Conservation (phyloP, 2,329 filamentous ascomycete species). For the Phialophora tarda region DNA sequence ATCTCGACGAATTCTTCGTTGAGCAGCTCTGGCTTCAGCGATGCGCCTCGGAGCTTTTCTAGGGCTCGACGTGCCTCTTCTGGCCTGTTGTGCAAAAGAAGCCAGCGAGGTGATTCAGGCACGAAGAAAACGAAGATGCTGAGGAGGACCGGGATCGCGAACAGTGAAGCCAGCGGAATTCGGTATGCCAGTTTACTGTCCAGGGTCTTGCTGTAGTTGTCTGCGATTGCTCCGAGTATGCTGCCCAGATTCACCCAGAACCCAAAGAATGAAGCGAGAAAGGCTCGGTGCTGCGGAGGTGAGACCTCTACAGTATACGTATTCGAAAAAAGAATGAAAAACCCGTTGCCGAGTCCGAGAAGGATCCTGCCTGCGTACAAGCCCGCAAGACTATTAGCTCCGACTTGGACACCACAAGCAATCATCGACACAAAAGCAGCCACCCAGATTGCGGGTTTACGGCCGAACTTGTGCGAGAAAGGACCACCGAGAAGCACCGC, state of each 20-base stretch:
- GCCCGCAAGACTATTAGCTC: slow-evolving; percentile 48
- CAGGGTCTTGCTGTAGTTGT: slow-evolving; percentile 50
- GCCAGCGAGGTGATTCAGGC: slow-evolving; percentile 52
- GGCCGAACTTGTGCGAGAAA: slow-evolving; percentile 57
- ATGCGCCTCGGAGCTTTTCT: slow-evolving; percentile 24
- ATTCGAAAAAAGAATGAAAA: slow-evolving; percentile 54
- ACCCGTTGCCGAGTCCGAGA: slow-evolving; percentile 53
- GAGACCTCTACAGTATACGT: slow-evolving; percentile 57
- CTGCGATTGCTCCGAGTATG: slow-evolving; percentile 54
- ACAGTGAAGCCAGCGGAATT: slow-evolving; percentile 55
- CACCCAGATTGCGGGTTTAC: slow-evolving; percentile 54
- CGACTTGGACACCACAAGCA: slow-evolving; percentile 54
- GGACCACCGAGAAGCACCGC: slow-evolving; percentile 56
- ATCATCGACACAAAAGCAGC: slow-evolving; percentile 55
- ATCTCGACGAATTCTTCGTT: slow-evolving; percentile 37
- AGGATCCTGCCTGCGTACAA: slow-evolving; percentile 57
- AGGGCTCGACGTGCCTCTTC: slow-evolving; percentile 31
- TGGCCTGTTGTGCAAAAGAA: slow-evolving; percentile 31
- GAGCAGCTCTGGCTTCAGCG: slow-evolving; percentile 22
- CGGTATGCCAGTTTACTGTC: slow-evolving; percentile 51
- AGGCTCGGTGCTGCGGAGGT: slow-evolving; percentile 55
- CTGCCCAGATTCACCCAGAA: slow-evolving; percentile 58
- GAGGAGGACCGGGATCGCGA: slow-evolving; percentile 56
- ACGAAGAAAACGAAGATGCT: slow-evolving; percentile 55
- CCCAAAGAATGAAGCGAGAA: slow-evolving; percentile 56